phyloP scores from a whole-genome alignment of 2,329 filamentous ascomycete species.

The Zelopaecilomyces penicillatus region DNA sequence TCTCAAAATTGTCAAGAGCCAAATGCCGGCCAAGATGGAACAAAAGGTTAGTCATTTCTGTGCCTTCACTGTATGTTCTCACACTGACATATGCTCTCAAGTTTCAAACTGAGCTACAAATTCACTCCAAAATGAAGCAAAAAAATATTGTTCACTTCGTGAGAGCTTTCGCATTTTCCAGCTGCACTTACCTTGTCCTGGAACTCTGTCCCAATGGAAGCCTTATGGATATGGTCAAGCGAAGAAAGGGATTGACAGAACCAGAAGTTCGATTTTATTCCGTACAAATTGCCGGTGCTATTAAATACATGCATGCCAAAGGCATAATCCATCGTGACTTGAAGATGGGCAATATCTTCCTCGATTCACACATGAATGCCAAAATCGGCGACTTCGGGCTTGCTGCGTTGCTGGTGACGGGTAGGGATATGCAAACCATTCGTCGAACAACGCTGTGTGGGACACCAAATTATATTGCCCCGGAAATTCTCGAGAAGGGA shows the following conservation, averaged over 20 bases:
- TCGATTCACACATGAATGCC: constrained; percentile 91
- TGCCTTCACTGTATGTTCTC: too few species aligned
- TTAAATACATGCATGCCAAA: constrained; percentile 95
- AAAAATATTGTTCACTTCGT: constrained; percentile 94
- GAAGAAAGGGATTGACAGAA: constrained; percentile 80
- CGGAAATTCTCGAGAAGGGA: constrained; percentile 89
- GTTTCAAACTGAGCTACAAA: constrained; percentile 82
- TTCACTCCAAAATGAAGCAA: constrained; percentile 96
- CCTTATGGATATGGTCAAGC: constrained; percentile 95
- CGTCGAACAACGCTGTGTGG: constrained; percentile 90
- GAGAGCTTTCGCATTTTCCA: constrained; percentile 82
- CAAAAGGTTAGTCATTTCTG: constrained; percentile 57
- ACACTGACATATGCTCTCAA: too few species aligned
- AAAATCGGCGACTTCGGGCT: constrained; percentile 97
- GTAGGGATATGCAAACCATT: constrained; percentile 76
- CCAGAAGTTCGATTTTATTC: constrained; percentile 91
- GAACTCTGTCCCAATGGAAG: constrained; percentile 94
- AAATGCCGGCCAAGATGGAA: constrained; percentile 75
- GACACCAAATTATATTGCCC: constrained; percentile 96
- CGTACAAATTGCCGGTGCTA: constrained; percentile 89
- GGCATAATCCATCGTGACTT: constrained; percentile 95
- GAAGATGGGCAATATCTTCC: constrained; percentile 96
- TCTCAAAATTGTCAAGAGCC: constrained; percentile 75
- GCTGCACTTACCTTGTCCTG: constrained; percentile 85
- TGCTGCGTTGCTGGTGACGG: constrained; percentile 82